Evolutionary conservation across 2,329 filamentous ascomycete species (phyloP).

Genomic region (Eutypa lata): DNA sequence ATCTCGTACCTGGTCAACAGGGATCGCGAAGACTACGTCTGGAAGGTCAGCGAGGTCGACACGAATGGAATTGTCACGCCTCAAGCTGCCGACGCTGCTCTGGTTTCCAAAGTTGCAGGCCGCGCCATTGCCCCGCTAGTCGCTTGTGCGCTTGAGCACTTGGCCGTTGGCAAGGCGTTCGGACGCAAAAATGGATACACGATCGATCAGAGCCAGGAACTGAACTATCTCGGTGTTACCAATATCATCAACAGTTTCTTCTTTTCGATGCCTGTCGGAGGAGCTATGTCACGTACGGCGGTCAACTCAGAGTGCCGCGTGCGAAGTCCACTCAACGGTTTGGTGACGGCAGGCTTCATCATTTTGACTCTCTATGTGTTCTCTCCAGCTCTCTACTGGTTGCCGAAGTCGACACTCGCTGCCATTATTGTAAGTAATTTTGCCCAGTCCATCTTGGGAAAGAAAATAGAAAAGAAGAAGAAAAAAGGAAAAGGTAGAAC

Average conservation of each 20-base stretch:
- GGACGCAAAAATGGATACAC: constrained; percentile 59
- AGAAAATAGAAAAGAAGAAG: too few relatives aligned
- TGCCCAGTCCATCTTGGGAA: neutral
- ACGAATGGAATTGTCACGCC: constrained; percentile 53
- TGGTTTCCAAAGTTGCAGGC: constrained; percentile 52
- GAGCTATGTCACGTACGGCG: constrained; percentile 65
- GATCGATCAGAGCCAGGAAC: constrained; percentile 63
- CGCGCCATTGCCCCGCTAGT: constrained; percentile 60
- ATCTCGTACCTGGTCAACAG: constrained; percentile 63
- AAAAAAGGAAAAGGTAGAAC: neutral
- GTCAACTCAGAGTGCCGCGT: constrained; percentile 65
- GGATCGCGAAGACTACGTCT: constrained; percentile 47
- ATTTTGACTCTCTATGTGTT: constrained; percentile 61
- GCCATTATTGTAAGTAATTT: constrained; percentile 52
- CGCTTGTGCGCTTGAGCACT: constrained; percentile 59
- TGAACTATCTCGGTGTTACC: constrained; percentile 59
- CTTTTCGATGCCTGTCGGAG: constrained; percentile 60
- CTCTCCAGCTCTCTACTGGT: constrained; percentile 61
- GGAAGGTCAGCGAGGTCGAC: constrained; percentile 55
- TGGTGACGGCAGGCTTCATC: constrained; percentile 60
- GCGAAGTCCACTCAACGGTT: constrained; percentile 57
- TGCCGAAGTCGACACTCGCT: constrained; percentile 62
- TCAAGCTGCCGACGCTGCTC: constrained; percentile 39
- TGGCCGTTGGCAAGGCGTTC: constrained; percentile 63
- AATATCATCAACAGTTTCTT: constrained; percentile 66